phyloP scores from a whole-genome alignment of 176 grass and related monocot species.

The Stipa capillata region DNA sequence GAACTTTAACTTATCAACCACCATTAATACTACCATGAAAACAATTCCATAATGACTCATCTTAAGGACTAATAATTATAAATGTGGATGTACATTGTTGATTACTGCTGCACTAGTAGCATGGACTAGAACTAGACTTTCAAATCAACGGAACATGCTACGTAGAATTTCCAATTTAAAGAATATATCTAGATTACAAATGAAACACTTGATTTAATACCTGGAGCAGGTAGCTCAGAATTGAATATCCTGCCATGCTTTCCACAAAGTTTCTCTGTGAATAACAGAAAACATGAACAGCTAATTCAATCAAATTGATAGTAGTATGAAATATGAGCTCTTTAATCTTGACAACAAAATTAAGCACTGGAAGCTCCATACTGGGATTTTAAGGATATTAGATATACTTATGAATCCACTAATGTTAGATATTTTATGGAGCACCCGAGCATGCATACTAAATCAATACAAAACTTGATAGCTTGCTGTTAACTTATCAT shows the following conservation, averaged over 20 bases:
- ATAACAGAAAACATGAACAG: constrained; percentile 21
- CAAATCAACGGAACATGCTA: background rate
- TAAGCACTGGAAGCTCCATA: background rate
- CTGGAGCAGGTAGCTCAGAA: constrained; percentile 90
- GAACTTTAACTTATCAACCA: background rate
- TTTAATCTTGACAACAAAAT: background rate
- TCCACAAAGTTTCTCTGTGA: constrained; percentile 98
- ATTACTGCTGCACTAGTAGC: background rate
- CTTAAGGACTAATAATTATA: background rate
- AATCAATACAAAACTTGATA: background rate
- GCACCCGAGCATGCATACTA: too few species aligned
- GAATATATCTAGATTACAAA: background rate
- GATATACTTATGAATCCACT: background rate
- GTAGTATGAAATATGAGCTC: background rate
- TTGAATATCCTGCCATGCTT: constrained; percentile 99
- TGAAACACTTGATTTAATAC: constrained; percentile 33
- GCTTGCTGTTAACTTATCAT: background rate
- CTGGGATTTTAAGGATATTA: background rate
- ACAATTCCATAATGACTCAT: background rate
- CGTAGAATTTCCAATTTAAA: background rate
- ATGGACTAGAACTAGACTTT: background rate
- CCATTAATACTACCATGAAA: background rate
- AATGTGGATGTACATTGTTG: background rate
- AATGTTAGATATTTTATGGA: background rate
- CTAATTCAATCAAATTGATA: background rate